Percentiles rank a stretch among this genome's conserved stretches.
These are phyloP conservation scores for Populus pruinosa DNA, from an alignment of 345 rosid genomes.

Conservation along the genomic window DNA sequence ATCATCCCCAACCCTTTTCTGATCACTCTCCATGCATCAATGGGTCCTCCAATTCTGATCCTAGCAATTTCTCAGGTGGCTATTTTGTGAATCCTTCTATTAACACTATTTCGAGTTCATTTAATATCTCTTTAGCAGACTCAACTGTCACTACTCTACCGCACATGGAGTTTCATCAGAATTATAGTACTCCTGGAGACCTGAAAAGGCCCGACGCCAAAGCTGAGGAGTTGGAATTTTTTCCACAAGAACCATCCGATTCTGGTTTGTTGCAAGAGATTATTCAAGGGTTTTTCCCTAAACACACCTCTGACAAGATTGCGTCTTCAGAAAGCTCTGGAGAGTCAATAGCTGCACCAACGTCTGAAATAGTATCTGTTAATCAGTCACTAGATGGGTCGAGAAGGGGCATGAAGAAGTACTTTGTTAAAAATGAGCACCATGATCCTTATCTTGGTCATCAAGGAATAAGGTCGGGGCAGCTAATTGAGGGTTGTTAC, in stretches of 20 bases:
- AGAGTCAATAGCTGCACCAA: not conserved
- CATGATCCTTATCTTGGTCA: conserved; percentile 12
- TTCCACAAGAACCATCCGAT: conserved; percentile 50
- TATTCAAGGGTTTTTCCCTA: conserved; percentile 63
- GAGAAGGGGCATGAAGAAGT: conserved; percentile 10
- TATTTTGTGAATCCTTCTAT: conserved; percentile 5
- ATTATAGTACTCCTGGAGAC: not conserved
- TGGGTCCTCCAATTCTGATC: conserved; percentile 9
- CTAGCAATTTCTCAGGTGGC: not conserved
- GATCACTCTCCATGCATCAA: conserved; percentile 16
- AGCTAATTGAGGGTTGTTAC: conserved; percentile 12
- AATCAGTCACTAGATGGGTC: conserved; percentile 7
- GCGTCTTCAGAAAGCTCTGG: not conserved
- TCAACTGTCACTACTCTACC: conserved; percentile 13
- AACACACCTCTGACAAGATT: conserved; percentile 27
- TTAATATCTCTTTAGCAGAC: not conserved
- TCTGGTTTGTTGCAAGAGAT: conserved; percentile 84
- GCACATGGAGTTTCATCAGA: not conserved
- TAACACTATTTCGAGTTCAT: not conserved
- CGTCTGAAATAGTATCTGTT: conserved; percentile 7
- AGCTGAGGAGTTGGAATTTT: conserved; percentile 31
- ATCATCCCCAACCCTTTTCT: conserved; percentile 1
- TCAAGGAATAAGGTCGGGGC: conserved; percentile 11
- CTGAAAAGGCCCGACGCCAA: not conserved
- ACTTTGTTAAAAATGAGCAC: not conserved